Percentiles rank a stretch among this genome's conserved stretches.
Conservation (phyloP, 2,329 filamentous ascomycete genomes). For the Ophiognomonia clavigignenti-juglandacearum region DNA sequence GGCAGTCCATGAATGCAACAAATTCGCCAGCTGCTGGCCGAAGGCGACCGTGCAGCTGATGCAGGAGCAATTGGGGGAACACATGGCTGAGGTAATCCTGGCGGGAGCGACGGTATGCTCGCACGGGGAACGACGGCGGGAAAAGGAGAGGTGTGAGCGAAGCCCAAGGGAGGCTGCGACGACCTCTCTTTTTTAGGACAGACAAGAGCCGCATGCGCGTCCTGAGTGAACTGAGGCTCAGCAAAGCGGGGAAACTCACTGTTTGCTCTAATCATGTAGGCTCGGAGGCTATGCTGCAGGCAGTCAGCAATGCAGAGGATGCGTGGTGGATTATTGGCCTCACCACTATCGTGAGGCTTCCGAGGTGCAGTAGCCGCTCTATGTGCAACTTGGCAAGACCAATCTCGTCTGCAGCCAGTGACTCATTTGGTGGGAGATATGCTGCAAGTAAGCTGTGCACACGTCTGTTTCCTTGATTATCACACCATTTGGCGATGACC, state of each 20-base stretch:
- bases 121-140: no score
- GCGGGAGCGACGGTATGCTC: no score
- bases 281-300: background rate
- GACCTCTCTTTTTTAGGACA: no score
- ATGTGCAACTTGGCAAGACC: background rate
- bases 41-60: conserved; percentile 4
- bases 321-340: conserved; percentile 1
- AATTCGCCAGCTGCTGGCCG: conserved; percentile 8
- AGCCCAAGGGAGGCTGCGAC: no score
- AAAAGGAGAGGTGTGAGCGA: no score
- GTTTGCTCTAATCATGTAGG: background rate
- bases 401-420: background rate
- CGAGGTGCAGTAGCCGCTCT: conserved; percentile 4
- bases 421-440: background rate
- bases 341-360: background rate
- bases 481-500: no score
- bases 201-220: background rate
- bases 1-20: background rate
- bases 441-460: background rate
- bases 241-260: background rate
- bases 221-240: no score
- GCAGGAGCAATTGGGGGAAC: background rate
- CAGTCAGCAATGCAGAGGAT: background rate
- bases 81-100: background rate
- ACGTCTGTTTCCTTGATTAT: background rate